Percentiles rank a stretch among this genome's conserved stretches.
Conservation (phyloP, 1,284 basidiomycete species). For the Ceratobasidium sp. region DNA sequence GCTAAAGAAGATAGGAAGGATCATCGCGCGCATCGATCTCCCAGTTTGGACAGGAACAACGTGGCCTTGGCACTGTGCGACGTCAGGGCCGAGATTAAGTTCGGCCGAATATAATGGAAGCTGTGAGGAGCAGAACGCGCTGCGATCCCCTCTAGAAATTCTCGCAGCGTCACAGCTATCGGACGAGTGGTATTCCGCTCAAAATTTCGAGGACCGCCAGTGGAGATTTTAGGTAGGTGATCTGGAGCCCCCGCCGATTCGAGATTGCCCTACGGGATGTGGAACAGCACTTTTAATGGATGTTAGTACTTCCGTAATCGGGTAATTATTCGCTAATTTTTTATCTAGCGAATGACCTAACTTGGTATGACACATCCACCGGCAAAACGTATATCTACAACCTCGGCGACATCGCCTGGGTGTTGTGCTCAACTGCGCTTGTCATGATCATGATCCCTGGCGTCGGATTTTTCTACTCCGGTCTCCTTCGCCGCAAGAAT, state of each 20-base stretch:
- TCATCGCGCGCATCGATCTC: too few species aligned
- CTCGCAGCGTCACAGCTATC: too few species aligned
- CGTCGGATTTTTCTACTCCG: slow-evolving; percentile 68
- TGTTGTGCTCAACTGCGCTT: slow-evolving; percentile 58
- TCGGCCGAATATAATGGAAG: neutral
- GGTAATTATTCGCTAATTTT: neutral
- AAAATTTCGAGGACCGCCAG: too few species aligned
- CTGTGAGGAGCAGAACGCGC: too few species aligned
- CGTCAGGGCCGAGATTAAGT: neutral
- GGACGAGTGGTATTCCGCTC: too few species aligned
- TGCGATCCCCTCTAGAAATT: too few species aligned
- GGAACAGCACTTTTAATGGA: slow-evolving; percentile 25
- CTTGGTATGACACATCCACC: slow-evolving; percentile 24
- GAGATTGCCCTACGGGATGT: neutral
- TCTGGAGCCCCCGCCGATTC: too few species aligned
- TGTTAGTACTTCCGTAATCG: neutral
- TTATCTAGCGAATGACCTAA: slow-evolving; percentile 20
- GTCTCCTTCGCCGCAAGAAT: slow-evolving; percentile 67
- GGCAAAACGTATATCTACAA: slow-evolving; percentile 57
- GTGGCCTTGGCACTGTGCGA: neutral
- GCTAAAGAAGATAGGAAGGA: neutral
- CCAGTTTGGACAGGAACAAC: neutral
- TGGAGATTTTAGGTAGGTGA: too few species aligned
- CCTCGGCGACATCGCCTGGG: slow-evolving; percentile 66
- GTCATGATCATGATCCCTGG: slow-evolving; percentile 69